These are phyloP conservation scores for Xanthoparmelia taractica DNA, from an alignment of 495 filamentous ascomycete species.

Conservation along the genomic window DNA sequence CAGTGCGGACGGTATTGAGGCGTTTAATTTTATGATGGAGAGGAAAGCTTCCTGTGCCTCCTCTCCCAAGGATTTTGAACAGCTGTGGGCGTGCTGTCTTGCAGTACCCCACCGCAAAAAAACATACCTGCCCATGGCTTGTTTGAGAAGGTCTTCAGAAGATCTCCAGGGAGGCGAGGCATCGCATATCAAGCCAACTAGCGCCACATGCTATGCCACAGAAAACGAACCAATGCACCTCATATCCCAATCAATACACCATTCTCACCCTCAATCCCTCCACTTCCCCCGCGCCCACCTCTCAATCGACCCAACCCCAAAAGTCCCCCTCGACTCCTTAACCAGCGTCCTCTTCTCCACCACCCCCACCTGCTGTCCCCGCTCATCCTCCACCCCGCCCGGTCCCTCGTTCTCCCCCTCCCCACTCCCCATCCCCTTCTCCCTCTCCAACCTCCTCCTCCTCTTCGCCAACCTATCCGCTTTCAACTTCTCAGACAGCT, in stretches of 20 bases:
- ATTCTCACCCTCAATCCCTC: not conserved
- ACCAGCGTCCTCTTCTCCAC: not conserved
- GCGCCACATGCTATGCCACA: not conserved
- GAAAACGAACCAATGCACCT: not conserved
- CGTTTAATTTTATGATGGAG: not conserved
- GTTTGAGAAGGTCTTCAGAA: not conserved
- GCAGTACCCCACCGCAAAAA: not conserved
- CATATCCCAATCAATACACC: not conserved
- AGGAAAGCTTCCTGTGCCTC: not conserved
- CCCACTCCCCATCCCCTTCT: constrained; percentile 27
- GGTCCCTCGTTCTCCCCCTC: not conserved
- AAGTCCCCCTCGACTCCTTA: not conserved
- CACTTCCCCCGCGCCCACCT: constrained; percentile 10
- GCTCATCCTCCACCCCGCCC: constrained; percentile 2
- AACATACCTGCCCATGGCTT: not conserved
- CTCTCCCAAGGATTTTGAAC: too few species aligned
- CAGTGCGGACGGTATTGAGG: not conserved
- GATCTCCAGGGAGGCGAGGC: too few species aligned
- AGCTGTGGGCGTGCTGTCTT: not conserved
- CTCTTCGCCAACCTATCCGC: constrained; percentile 51
- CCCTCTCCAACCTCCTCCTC: constrained; percentile 49
- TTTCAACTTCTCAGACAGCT: constrained; percentile 67
- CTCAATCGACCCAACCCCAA: constrained; percentile 15
- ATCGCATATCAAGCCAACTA: not conserved
- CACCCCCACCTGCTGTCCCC: not conserved